These are phyloP conservation scores for Acer yangbiense DNA, from an alignment of 345 rosid genomes.

Conservation along the genomic window DNA sequence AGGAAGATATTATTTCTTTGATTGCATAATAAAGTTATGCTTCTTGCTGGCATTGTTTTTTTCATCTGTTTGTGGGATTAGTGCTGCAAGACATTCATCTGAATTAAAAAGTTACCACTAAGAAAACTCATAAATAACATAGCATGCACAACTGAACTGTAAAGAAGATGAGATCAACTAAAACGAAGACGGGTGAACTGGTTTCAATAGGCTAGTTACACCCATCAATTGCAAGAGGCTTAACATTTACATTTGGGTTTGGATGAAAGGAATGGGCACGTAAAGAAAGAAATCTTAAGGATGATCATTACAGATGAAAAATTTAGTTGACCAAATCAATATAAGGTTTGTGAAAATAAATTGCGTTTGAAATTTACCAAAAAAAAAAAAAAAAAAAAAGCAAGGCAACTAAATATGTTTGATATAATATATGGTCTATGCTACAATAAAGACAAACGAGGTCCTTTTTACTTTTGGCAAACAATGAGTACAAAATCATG, in stretches of 20 bases:
- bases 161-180: not conserved
- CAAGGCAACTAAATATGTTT: not conserved
- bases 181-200: not conserved
- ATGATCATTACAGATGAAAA: not conserved
- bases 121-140: not conserved
- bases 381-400: not conserved
- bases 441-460: not conserved
- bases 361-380: not conserved
- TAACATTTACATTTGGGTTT: not conserved
- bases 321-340: not conserved
- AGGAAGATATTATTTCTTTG: not conserved
- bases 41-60: not conserved
- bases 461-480: not conserved
- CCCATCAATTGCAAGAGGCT: not conserved
- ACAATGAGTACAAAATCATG: not conserved
- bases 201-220: not conserved
- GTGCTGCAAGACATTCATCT: not conserved
- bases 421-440: not conserved
- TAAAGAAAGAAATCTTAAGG: not conserved
- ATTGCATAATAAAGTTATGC: not conserved
- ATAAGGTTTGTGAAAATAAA: not conserved
- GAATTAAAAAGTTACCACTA: not conserved
- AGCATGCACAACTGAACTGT: not conserved
- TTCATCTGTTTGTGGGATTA: not conserved
- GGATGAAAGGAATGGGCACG: not conserved